Conservation (phyloP, 2,329 filamentous ascomycete species). For the Aspergillus felis region DNA sequence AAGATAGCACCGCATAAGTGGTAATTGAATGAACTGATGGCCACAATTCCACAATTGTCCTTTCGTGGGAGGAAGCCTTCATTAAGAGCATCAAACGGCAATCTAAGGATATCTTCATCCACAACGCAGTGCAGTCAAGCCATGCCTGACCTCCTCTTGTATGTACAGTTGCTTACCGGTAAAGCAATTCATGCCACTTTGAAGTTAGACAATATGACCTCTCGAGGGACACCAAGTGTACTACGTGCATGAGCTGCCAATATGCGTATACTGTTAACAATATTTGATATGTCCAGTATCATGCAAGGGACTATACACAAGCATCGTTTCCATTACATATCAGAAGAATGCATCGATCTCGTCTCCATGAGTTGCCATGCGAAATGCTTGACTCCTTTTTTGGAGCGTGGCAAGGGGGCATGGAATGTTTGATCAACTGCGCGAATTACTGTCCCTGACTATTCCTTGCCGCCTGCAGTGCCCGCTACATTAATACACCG, state of each 20-base stretch:
- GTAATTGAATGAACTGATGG: background rate
- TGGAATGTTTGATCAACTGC: constrained; percentile 16
- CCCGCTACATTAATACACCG: background rate
- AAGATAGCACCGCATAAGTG: background rate
- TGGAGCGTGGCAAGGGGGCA: background rate
- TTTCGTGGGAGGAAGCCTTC: background rate
- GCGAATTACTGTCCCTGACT: constrained; percentile 19
- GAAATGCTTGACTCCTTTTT: background rate
- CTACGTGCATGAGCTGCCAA: background rate
- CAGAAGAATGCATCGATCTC: background rate
- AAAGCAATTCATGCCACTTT: background rate
- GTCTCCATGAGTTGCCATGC: background rate
- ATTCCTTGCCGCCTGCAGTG: background rate
- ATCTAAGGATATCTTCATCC: background rate
- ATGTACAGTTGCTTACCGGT: background rate
- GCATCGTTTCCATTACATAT: background rate
- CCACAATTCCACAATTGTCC: no score
- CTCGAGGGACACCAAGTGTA: background rate
- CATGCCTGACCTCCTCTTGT: background rate
- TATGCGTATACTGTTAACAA: background rate
- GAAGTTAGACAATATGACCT: background rate
- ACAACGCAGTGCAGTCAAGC: background rate
- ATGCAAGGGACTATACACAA: background rate
- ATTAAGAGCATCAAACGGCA: background rate
- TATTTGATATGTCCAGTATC: background rate